phyloP scores from a whole-genome alignment of 2,329 filamentous ascomycete species.

The Cytospora schulzeri region DNA sequence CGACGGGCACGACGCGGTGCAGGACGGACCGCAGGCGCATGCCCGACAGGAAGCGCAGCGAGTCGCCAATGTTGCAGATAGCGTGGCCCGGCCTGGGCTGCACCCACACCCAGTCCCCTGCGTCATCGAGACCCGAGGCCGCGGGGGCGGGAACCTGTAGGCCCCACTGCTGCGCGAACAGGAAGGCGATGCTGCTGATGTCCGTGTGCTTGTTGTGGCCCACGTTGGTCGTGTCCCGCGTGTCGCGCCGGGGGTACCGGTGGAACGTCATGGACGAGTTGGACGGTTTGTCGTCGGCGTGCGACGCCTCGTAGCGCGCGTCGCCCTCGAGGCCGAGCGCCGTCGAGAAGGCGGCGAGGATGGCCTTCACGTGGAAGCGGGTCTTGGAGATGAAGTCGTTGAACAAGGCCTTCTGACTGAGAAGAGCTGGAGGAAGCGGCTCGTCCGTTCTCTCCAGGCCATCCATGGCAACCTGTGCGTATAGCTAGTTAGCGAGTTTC shows the following conservation, averaged over 20 bases:
- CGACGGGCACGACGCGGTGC: constrained; percentile 57
- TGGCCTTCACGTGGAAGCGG: neutral
- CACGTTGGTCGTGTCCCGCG: neutral
- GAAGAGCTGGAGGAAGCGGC: neutral
- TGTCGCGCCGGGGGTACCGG: neutral
- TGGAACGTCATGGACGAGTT: constrained; percentile 2
- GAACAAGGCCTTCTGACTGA: neutral
- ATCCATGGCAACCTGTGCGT: neutral
- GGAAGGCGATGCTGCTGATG: constrained; percentile 55
- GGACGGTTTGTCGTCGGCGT: neutral
- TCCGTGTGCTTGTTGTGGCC: constrained; percentile 61
- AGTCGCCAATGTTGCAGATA: constrained; percentile 61
- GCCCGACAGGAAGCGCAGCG: constrained; percentile 56
- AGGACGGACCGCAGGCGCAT: constrained; percentile 58
- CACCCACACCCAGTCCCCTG: constrained; percentile 42
- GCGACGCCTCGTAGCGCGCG: neutral
- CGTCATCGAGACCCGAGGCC: constrained; percentile 47
- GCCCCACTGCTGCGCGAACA: constrained; percentile 59
- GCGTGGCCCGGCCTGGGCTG: constrained; percentile 53
- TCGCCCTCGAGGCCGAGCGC: neutral
- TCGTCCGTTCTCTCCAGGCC: neutral
- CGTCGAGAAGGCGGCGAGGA: neutral
- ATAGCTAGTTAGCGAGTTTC: neutral
- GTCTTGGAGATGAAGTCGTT: neutral
- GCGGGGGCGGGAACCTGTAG: constrained; percentile 51